Base-by-base conservation (phyloP, 257 asterid genomes). In the Ballota nigra region DNA sequence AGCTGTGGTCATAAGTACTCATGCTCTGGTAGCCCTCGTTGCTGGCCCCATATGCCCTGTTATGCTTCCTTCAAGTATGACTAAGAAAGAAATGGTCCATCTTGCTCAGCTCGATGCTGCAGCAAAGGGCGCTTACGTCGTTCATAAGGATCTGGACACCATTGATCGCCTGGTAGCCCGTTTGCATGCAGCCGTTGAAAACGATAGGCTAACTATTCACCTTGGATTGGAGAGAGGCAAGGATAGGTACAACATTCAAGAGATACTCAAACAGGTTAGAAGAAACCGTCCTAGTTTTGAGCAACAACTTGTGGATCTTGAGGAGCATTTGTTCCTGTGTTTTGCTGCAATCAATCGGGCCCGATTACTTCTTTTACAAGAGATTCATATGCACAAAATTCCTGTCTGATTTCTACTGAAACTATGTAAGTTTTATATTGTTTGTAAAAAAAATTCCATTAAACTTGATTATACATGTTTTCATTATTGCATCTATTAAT, bases 261-360 rank as follows among this genome's bases (percentile, higher is more conserved):
- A 87, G 85, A 89, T 91, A 29, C 62, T 89, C 77, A 91, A 86
- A 83, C 95, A 86, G 83, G 86, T 93, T 22, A 75, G 63, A 63
- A 86, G 82, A 82, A 81, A 85, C 45, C 96, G 85, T 51, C 36
- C 86, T 41, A 79, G 60, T 75, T 82, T 87, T 66, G 65, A 80
- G 20, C 85, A 85, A 57, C 95, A 91, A 78, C 84, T 93, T 19
- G 69, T 34, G 65, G 97, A 87, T 78, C 96, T 93, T 28, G 93
- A 91, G 75, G 97, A 93, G 77, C 98, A 93, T 81, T 68, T 93
- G 66, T 86, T 91, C 78, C 80, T 93, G 45, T 87, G 96, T 75
- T 86, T 89, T 75, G 80, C 86, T 59, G 93, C 96, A 4, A 88
- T 91, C 51, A 94, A 91, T 71, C 84, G 90, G 29, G 91, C 96